Percentiles rank a stretch among this genome's conserved stretches.
These are phyloP conservation scores for Zasmidium angulare DNA, from an alignment of 2,329 filamentous ascomycete genomes.

Conservation along the genomic window DNA sequence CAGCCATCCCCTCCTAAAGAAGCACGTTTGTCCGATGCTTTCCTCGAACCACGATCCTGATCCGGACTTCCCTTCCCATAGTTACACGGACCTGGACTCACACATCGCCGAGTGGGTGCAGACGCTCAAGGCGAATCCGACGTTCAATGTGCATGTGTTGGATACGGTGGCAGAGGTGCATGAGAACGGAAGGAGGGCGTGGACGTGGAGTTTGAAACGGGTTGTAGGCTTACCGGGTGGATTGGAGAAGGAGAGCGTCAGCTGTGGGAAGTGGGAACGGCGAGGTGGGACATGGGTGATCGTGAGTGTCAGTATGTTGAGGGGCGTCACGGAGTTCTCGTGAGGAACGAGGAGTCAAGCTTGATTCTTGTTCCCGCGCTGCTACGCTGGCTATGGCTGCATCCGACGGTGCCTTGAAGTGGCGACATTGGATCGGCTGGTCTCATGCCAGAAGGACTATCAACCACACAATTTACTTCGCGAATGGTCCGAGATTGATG, in stretches of 20 bases:
- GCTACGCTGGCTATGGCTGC: too few species aligned
- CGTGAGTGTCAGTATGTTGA: background rate
- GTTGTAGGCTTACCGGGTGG: constrained; percentile 1
- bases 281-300: constrained; percentile 1
- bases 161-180: constrained; percentile 5
- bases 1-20: background rate
- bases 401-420: too few species aligned
- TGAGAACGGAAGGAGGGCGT: constrained; percentile 5
- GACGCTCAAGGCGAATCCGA: background rate
- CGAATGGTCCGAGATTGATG: too few species aligned
- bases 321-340: background rate
- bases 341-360: background rate
- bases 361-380: too few species aligned
- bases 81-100: background rate
- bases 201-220: constrained; percentile 1
- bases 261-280: constrained; percentile 1
- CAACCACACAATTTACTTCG: too few species aligned
- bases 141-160: background rate
- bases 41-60: background rate
- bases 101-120: background rate
- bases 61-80: background rate
- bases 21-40: background rate
- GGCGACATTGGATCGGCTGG: too few species aligned
- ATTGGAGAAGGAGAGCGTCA: background rate
- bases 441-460: too few species aligned